A percentile compares a stretch with the other conserved stretches of the same genome.
phyloP scores from a whole-genome alignment of 257 asterid species.

The Primulina huaijiensis region DNA sequence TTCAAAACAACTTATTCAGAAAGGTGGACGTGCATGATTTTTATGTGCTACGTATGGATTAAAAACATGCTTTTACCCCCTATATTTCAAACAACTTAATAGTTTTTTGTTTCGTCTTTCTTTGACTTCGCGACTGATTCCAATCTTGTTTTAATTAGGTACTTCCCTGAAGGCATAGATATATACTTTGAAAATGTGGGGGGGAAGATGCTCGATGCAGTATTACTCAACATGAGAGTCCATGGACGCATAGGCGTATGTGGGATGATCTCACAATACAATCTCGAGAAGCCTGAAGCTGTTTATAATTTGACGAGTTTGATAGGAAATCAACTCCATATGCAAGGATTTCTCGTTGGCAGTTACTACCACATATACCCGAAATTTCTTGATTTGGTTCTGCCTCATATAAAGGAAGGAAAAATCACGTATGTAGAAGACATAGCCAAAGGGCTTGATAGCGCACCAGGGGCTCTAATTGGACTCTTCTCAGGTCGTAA shows the following conservation, averaged over 20 bases:
- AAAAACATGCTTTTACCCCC: not conserved
- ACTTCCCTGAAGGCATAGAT: conserved; percentile 50
- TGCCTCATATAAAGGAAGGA: conserved; percentile 35
- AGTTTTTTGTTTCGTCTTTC: no score
- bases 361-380: conserved; percentile 36
- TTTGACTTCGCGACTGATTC: not conserved
- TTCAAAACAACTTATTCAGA: not conserved
- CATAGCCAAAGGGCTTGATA: conserved; percentile 44
- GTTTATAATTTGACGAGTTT: conserved; percentile 32
- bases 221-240: conserved; percentile 40
- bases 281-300: conserved; percentile 37
- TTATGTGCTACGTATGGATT: not conserved
- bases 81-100: not conserved
- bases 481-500: conserved; percentile 50
- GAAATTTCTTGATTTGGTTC: conserved; percentile 29
- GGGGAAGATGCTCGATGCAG: conserved; percentile 56
- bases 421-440: conserved; percentile 44
- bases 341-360: conserved; percentile 35
- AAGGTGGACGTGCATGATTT: not conserved
- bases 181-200: conserved; percentile 57
- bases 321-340: conserved; percentile 26
- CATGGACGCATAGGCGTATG: conserved; percentile 48
- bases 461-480: conserved; percentile 38
- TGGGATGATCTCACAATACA: conserved; percentile 60
- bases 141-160: conserved; percentile 23